Percentiles rank a stretch among this genome's conserved stretches.
phyloP scores from a whole-genome alignment of 345 rosid species.

The Eucalyptus camaldulensis region DNA sequence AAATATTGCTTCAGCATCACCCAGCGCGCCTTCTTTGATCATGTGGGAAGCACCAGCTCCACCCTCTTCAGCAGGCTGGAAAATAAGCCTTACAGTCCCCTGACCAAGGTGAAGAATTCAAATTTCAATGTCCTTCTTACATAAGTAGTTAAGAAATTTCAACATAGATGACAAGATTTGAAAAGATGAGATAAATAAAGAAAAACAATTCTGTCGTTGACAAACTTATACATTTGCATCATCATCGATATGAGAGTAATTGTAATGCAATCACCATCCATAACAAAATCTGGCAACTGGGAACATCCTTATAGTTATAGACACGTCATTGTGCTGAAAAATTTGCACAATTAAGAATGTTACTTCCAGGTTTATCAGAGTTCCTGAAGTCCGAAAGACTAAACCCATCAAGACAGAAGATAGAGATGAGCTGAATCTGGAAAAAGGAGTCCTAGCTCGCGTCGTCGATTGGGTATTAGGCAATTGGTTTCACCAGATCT shows the following conservation, averaged over 20 bases:
- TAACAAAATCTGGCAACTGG: not conserved
- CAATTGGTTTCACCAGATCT: not conserved
- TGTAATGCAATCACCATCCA: not conserved
- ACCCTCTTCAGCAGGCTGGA: slow-evolving; percentile 93
- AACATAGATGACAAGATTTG: not conserved
- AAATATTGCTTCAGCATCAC: slow-evolving; percentile 85
- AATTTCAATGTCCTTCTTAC: not conserved
- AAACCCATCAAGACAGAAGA: not conserved
- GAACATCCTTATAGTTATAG: not conserved
- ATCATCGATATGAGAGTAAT: not conserved
- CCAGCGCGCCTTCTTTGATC: slow-evolving; percentile 81
- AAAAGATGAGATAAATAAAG: not conserved
- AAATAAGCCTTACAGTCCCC: slow-evolving; percentile 86
- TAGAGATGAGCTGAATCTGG: not conserved
- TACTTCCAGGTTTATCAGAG: not conserved
- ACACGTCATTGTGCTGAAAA: not conserved
- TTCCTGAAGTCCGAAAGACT: not conserved
- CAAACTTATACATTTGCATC: not conserved
- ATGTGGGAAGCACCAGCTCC: slow-evolving; percentile 82
- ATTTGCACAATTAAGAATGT: not conserved
- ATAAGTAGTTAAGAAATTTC: not conserved
- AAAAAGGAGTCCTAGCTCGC: not conserved
- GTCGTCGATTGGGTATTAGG: not conserved
- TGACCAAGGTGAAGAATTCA: slow-evolving; percentile 1
- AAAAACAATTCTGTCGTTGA: not conserved